Evolutionary conservation across 2,329 filamentous ascomycete genomes (phyloP).

Genomic region (Didymella keratinophila): DNA sequence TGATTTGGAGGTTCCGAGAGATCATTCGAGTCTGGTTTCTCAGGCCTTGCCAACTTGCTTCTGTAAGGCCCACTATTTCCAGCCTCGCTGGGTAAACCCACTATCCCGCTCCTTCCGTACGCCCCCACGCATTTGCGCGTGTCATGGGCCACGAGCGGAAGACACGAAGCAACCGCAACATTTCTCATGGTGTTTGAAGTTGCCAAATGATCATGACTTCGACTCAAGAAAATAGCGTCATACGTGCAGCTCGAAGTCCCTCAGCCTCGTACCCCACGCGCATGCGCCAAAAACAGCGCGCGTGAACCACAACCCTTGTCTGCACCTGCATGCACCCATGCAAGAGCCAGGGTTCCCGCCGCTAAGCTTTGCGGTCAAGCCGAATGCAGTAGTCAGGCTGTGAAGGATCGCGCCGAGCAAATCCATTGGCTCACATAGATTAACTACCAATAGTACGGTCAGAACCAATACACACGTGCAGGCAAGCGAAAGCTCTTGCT

Average conservation of each 20-base stretch:
- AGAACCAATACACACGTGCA: constrained; percentile 18
- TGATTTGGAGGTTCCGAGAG: neutral
- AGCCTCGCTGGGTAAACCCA: constrained; percentile 10
- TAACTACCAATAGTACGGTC: constrained; percentile 12
- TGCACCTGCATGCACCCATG: constrained; percentile 14
- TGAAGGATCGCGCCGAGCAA: neutral
- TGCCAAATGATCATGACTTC: no score
- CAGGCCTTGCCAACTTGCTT: neutral
- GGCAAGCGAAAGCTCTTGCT: neutral
- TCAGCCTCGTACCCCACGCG: neutral
- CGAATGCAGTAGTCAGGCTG: constrained; percentile 9
- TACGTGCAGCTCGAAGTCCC: neutral
- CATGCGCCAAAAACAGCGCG: constrained; percentile 9
- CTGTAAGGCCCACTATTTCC: neutral
- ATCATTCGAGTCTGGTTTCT: neutral
- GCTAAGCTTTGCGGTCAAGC: constrained; percentile 8
- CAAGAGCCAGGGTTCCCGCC: neutral
- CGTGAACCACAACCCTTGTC: constrained; percentile 10
- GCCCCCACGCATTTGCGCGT: constrained; percentile 1
- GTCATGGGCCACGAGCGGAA: neutral
- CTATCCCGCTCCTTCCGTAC: neutral
- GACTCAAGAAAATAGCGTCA: neutral
- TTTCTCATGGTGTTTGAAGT: no score
- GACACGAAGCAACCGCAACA: neutral
- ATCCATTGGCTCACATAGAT: constrained; percentile 13